Percentiles rank a stretch among this genome's conserved stretches.
Evolutionary conservation across 192 early-diverging fungal species (phyloP).

Genomic region (Phlyctochytrium bullatum): DNA sequence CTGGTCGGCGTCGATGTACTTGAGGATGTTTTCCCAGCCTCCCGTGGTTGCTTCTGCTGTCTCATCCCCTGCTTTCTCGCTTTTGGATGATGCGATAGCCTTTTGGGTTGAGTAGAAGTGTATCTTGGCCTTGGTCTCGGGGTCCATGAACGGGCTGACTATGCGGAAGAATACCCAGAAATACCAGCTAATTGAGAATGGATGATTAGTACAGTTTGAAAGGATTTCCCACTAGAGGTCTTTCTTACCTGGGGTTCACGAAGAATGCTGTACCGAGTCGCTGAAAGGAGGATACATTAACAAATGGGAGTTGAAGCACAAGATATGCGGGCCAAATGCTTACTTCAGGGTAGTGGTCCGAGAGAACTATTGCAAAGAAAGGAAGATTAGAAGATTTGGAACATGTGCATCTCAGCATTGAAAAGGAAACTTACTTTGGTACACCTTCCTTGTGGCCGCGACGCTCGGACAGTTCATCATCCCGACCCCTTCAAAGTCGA

Average conservation of each 20-base stretch:
- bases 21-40: constrained; percentile 51
- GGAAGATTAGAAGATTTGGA: too few species aligned
- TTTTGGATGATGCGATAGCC: constrained; percentile 1
- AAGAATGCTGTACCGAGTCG: constrained; percentile 65
- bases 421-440: too few species aligned
- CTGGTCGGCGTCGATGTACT: constrained; percentile 52
- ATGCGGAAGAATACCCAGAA: constrained; percentile 76
- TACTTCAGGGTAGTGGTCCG: constrained; percentile 93
- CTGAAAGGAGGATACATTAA: too few species aligned
- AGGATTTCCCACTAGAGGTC: too few species aligned
- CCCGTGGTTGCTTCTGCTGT: too few species aligned
- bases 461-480: constrained; percentile 63
- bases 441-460: constrained; percentile 46
- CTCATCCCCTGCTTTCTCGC: too few species aligned
- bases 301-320: too few species aligned
- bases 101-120: constrained; percentile 70
- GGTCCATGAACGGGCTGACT: constrained; percentile 89
- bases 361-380: too few species aligned
- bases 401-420: too few species aligned
- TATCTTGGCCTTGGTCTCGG: constrained; percentile 83
- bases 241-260: too few species aligned
- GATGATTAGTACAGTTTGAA: constrained; percentile 61
- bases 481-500: constrained; percentile 77
- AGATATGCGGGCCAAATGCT: too few species aligned
- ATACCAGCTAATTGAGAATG: constrained; percentile 84